Base-by-base conservation (phyloP, 108 stramenopile genomes). In the Skeletonema potamos region DNA sequence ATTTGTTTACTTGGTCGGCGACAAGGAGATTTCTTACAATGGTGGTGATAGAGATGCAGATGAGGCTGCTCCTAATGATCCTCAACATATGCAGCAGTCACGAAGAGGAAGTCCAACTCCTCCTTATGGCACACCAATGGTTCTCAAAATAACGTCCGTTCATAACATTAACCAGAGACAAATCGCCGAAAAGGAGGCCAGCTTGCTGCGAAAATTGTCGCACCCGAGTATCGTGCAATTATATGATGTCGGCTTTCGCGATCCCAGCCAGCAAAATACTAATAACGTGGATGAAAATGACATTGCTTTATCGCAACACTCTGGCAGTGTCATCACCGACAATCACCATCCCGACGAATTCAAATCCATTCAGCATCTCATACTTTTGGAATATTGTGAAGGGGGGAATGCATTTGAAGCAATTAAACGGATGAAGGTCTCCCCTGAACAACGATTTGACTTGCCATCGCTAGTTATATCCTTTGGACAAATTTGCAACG, bases 351-450 rank as follows among this genome's bases (percentile, higher is more conserved):
- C n/a, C 62, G 69, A 32, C 29, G 34, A 27, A 60, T 55, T 41
- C 27, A 60, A 58, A 62, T 54, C 62, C 18, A 44, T 84, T 9
- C 92, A 95, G 62, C 96, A 96, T 66, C 66, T 92, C 39, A 96
- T 97, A 34, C 70, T 98, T 37, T 91, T 98, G 95, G 97, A 98
- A 62, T 94, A 88, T 72, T 97, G 95, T 62, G 90, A 93, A 58
- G 87, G 94, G 18, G 97, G 97, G 3, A 90, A 94, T 65, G 90
- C 96, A 8, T 82, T 97, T 22, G 90, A 90, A 41, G 87, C 89
- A 33, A 88, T 95, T 34, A 92, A 88, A 20, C 58, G 75, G 48
- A 75, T 94, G 62, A 82, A 81, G 58, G 60, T 54, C 13, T 64
- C 62, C 17, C 68, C 69, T 17, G 59, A 71, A 70, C 67, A 62